Base-by-base conservation (phyloP, 345 rosid genomes). In the Cardamine occulta region DNA sequence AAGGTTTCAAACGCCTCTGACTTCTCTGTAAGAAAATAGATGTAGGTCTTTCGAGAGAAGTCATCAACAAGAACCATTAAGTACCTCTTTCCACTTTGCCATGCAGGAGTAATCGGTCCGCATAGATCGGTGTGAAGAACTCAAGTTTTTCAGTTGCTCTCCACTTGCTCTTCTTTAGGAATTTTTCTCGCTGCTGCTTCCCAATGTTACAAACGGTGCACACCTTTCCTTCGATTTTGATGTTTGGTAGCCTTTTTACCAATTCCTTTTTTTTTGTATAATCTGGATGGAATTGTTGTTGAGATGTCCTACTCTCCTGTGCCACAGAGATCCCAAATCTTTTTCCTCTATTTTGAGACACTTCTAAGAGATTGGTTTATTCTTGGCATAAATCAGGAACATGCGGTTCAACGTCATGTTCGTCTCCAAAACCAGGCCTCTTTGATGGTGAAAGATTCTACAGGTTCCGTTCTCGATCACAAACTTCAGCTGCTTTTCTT, bases 171-270 rank as follows among this genome's bases (percentile, higher is more conserved):
- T 26, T 28, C 5, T 55, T 55, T 0, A 19, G 35, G 1, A 55
- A 55, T 4, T 55, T 55, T 1, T 8, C 7, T 3, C 19, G 1
- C 0, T 55, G 37, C 0, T 55, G 37, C 2, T 55, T 55, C 0
- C 37, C 61, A 0, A 55, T 6, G 1, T 55, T 55, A 6, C 61
- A 55, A 0, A 55, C 0, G 2, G 61, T 55, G 12, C 61, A 55
- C 0, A 28, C n/a, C 11, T 55, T 55, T 0, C 0, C 0, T 1
- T 55, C 12, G 0, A 3, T 1, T 29, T 1, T 55, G 0, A 55
- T 0, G 7, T 0, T 55, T 28, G 61, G 61, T 3, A 55, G 3
- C 0, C 61, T 37, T 2, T 55, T 28, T 0, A 55, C 61, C 37
- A 55, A 0, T 0, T 28, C 12, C 0, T 55, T 15, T 55, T 15